Percentiles rank a stretch among this genome's conserved stretches.
Evolutionary conservation across 805 yeast genomes (phyloP).

Genomic region (Candida incommunis): DNA sequence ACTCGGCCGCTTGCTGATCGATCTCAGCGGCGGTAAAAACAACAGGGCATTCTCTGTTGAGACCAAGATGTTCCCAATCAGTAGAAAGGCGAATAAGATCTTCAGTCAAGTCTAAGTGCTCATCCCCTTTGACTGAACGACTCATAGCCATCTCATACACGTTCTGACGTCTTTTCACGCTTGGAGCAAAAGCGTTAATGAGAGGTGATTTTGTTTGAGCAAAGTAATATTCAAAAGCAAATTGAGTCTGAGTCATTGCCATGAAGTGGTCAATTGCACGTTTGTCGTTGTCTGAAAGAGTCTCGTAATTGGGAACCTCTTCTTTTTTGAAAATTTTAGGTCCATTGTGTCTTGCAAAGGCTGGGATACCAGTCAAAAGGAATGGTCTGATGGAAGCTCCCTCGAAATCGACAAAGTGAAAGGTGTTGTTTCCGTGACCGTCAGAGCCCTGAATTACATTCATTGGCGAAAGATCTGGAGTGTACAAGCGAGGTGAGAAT

Average conservation of each 20-base stretch:
- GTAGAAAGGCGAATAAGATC: slow-evolving; percentile 16
- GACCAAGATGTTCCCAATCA: slow-evolving; percentile 15
- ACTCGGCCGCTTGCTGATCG: slow-evolving; percentile 24
- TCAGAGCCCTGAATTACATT: slow-evolving; percentile 41
- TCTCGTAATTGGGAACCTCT: slow-evolving; percentile 58
- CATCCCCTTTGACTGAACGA: slow-evolving; percentile 7
- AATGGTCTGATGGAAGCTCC: slow-evolving; percentile 70
- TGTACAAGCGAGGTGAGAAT: slow-evolving; percentile 55
- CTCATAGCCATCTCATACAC: slow-evolving; percentile 8
- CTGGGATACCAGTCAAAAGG: slow-evolving; percentile 62
- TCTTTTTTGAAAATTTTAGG: slow-evolving; percentile 69
- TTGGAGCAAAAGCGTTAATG: slow-evolving; percentile 71
- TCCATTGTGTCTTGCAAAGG: slow-evolving; percentile 76
- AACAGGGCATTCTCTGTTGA: slow-evolving; percentile 37
- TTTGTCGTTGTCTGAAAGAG: slow-evolving; percentile 56
- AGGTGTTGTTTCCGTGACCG: slow-evolving; percentile 4
- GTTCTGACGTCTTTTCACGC: slow-evolving; percentile 37
- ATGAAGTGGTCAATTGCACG: slow-evolving; percentile 77
- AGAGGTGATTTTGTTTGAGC: slow-evolving; percentile 51
- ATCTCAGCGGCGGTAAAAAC: slow-evolving; percentile 43
- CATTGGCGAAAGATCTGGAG: slow-evolving; percentile 86
- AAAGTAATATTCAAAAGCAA: slow-evolving; percentile 69
- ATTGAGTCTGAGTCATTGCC: slow-evolving; percentile 82
- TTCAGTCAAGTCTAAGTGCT: slow-evolving; percentile 19
- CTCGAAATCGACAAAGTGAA: slow-evolving; percentile 67